Evolutionary conservation across 495 filamentous ascomycete genomes (phyloP).

Genomic region (Neurospora pannonica): DNA sequence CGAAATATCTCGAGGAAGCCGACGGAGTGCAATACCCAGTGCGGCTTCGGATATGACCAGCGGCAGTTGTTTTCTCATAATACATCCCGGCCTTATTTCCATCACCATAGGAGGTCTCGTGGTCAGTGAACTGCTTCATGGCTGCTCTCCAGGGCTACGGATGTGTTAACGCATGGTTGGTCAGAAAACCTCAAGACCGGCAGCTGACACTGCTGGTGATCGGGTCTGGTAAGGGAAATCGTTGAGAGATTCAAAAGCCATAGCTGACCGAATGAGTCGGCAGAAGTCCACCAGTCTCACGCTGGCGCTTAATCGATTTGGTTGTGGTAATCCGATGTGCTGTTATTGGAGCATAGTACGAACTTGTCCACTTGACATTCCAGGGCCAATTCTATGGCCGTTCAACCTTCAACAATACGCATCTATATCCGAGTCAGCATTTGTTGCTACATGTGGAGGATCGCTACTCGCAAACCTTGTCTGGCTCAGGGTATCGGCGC

Average conservation of each 20-base stretch:
- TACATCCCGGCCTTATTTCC: not conserved
- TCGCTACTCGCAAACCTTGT: not conserved
- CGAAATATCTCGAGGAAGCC: not conserved
- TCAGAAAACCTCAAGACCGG: not conserved
- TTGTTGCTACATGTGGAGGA: not conserved
- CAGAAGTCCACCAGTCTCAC: not conserved
- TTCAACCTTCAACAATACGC: not conserved
- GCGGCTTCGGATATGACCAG: not conserved
- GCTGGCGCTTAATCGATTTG: not conserved
- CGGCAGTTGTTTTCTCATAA: not conserved
- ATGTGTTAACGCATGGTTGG: conserved; percentile 8
- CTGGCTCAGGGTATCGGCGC: not conserved
- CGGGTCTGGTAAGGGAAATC: not conserved
- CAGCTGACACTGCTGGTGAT: not conserved
- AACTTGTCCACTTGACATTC: not conserved
- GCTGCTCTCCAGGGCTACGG: not conserved
- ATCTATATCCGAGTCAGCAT: not conserved
- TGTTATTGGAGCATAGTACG: not conserved
- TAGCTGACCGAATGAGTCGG: not conserved
- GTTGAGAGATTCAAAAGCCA: not conserved
- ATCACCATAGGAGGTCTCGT: not conserved
- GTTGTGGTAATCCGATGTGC: not conserved
- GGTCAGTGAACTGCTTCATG: not conserved
- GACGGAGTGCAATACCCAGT: not conserved
- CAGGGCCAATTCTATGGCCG: not conserved